Conservation (phyloP, 2,329 filamentous ascomycete species). For the Colletotrichum simmondsii region DNA sequence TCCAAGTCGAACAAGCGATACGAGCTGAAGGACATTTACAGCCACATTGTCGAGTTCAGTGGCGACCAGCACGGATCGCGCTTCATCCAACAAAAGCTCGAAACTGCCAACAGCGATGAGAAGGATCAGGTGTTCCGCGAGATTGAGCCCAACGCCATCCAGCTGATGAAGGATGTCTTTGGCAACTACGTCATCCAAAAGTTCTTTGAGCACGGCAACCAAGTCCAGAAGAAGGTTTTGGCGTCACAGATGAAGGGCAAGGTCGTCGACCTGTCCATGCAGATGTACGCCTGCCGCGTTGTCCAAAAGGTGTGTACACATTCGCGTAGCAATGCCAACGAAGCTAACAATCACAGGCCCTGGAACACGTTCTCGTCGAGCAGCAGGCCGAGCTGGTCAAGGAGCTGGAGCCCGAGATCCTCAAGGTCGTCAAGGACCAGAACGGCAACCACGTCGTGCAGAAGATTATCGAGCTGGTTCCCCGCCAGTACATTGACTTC, state of each 20-base stretch:
- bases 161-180: conserved; percentile 95
- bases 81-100: conserved; percentile 93
- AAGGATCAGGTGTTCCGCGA: conserved; percentile 92
- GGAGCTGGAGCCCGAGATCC: conserved; percentile 81
- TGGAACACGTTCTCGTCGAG: conserved; percentile 91
- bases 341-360: conserved; percentile 65
- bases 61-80: conserved; percentile 96
- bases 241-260: conserved; percentile 90
- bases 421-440: conserved; percentile 83
- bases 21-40: conserved; percentile 89
- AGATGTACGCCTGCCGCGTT: conserved; percentile 95
- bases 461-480: conserved; percentile 87
- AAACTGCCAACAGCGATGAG: conserved; percentile 93
- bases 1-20: conserved; percentile 78
- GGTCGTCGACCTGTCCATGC: conserved; percentile 80
- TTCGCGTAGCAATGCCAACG: not conserved
- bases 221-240: conserved; percentile 89
- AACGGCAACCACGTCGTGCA: conserved; percentile 98
- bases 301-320: conserved; percentile 82
- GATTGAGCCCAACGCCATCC: conserved; percentile 84
- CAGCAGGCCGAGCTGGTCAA: conserved; percentile 87
- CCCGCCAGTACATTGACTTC: conserved; percentile 82
- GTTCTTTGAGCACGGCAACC: conserved; percentile 95
- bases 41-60: conserved; percentile 91
- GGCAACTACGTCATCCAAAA: conserved; percentile 99